Evolutionary conservation across 2,329 filamentous ascomycete genomes (phyloP).

Genomic region (Fusarium continuum): DNA sequence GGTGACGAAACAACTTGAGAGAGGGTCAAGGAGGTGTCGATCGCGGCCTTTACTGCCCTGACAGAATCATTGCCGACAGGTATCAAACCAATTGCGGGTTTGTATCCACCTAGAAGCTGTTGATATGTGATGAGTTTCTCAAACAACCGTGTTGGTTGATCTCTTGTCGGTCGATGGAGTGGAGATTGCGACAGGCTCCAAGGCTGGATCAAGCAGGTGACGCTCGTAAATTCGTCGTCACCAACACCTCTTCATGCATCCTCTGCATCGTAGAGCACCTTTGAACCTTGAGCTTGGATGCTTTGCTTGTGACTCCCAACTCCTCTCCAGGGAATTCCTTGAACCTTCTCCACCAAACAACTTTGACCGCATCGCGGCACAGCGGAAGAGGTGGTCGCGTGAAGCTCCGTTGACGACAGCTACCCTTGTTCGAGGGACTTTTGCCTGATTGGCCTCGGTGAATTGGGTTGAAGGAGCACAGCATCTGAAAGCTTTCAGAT

Average conservation of each 20-base stretch:
- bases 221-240: constrained; percentile 22
- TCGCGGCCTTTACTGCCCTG: constrained; percentile 30
- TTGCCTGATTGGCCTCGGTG: constrained; percentile 18
- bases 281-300: constrained; percentile 6
- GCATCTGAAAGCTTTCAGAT: constrained; percentile 8
- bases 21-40: constrained; percentile 30
- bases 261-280: constrained; percentile 17
- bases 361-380: constrained; percentile 24
- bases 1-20: constrained; percentile 23
- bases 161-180: constrained; percentile 15
- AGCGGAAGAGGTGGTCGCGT: constrained; percentile 25
- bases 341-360: constrained; percentile 25
- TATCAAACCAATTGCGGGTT: constrained; percentile 3
- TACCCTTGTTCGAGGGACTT: constrained; percentile 35
- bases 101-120: constrained; percentile 5
- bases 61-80: constrained; percentile 31
- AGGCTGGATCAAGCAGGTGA: constrained; percentile 38
- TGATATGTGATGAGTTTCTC: constrained; percentile 22
- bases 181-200: constrained; percentile 16
- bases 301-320: constrained; percentile 1
- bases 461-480: constrained; percentile 6
- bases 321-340: constrained; percentile 1
- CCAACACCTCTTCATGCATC: constrained; percentile 35
- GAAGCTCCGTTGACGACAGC: constrained; percentile 2
- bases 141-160: constrained; percentile 35